Base-by-base conservation (phyloP, 208 protist genomes). In the Leishmania braziliensis region DNA sequence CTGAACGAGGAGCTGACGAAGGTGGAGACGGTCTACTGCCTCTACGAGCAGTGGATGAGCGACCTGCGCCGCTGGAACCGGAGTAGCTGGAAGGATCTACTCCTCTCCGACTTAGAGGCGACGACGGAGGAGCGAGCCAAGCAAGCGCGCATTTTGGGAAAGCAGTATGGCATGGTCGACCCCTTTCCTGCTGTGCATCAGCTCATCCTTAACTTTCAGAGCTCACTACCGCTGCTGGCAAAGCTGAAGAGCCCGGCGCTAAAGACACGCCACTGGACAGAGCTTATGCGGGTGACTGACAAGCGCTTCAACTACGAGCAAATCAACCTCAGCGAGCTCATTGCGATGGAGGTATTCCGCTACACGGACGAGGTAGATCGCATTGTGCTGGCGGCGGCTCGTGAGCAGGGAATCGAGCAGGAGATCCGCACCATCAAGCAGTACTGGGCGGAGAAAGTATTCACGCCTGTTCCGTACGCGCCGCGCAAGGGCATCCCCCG, bases 201-300 rank as follows among this genome's bases (percentile, higher is more conserved):
- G 76, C 79, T 94, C 43, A 96, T 99, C 65, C 78, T 95, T 62
- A 97, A 98, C 86, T 99, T 99, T 84, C 87, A 98, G 78, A 95
- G 94, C 72, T 99, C 98, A 33, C 88, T 99, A 63, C 98, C 99
- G 62, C 89, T 99, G 56, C 87, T 99, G 36, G 81, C 94, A 62
- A 96, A 99, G 83, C 91, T 99, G 43, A 99, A 99, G 88, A 98
- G 92, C 83, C 98, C 99, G 1, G 97, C 98, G n/a, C 90, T 99
- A 33, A 97, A 99, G 83, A 87, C 90, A 51, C 94, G 99, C 12
- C 99, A 99, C 88, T 99, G 99, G 99, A 87, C 96, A 80, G 92
- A 99, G 88, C 91, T 99, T 36, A 99, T 99, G 97, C 90, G 92
- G 12, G 88, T 98, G 6, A 99, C 99, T 23, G 92, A 88, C 1